Evolutionary conservation across 1,284 basidiomycete species (phyloP).

Genomic region (Trichosporon asahii): DNA sequence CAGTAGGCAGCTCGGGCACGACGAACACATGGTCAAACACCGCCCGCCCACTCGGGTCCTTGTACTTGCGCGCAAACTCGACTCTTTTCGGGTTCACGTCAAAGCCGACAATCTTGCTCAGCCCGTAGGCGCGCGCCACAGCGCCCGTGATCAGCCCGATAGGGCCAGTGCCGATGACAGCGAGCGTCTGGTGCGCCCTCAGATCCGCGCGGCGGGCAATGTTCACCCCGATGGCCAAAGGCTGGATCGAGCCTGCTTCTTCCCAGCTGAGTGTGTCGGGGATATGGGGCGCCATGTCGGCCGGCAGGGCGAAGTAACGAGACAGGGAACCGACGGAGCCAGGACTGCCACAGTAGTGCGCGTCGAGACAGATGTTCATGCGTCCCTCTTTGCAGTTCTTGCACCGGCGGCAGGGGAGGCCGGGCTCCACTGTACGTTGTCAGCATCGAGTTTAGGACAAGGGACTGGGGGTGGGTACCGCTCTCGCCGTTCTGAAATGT

Average conservation of each 20-base stretch:
- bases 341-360: slow-evolving; percentile 45
- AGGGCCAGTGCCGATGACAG: slow-evolving; percentile 51
- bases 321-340: slow-evolving; percentile 44
- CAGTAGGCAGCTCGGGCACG: slow-evolving; percentile 28
- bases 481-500: too few species aligned
- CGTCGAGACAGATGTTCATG: slow-evolving; percentile 59
- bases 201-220: slow-evolving; percentile 45
- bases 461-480: background rate
- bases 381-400: slow-evolving; percentile 61
- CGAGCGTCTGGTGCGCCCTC: slow-evolving; percentile 43
- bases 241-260: slow-evolving; percentile 69
- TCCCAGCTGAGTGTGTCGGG: slow-evolving; percentile 52
- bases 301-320: slow-evolving; percentile 44
- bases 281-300: slow-evolving; percentile 50
- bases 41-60: slow-evolving; percentile 39
- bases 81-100: slow-evolving; percentile 78
- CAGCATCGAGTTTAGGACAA: too few species aligned
- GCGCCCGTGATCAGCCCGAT: slow-evolving; percentile 54
- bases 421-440: slow-evolving; percentile 57
- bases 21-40: slow-evolving; percentile 47
- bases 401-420: slow-evolving; percentile 54
- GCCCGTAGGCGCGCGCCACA: slow-evolving; percentile 55
- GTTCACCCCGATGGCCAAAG: slow-evolving; percentile 61
- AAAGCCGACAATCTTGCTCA: slow-evolving; percentile 45
- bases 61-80: slow-evolving; percentile 76